Conservation (phyloP, 306 rosid genomes). For the Ammopiptanthus mongolicus region DNA sequence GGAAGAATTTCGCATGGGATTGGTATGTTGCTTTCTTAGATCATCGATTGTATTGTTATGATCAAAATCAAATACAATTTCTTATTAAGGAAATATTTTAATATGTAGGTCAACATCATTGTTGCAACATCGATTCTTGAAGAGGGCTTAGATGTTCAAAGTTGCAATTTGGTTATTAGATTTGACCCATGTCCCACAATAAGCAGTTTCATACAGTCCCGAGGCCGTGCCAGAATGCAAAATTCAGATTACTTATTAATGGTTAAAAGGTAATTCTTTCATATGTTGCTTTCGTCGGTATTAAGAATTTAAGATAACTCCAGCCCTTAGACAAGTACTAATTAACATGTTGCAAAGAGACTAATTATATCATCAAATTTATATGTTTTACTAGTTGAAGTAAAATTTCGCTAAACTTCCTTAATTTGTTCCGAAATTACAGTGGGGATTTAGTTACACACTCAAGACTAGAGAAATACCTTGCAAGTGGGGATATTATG, state of each 20-base stretch:
- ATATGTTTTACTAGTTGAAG: not conserved
- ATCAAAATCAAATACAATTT: not conserved
- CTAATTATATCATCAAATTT: not conserved
- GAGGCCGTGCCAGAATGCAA: conserved; percentile 86
- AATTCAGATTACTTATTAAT: conserved; percentile 74
- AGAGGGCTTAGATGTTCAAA: conserved; percentile 89
- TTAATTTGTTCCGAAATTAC: conserved; percentile 23
- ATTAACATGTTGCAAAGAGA: not conserved
- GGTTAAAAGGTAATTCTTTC: conserved; percentile 54
- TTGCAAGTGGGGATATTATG: conserved; percentile 62
- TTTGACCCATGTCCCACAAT: conserved; percentile 85
- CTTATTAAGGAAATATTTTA: conserved; percentile 5
- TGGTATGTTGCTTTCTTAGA: conserved; percentile 39
- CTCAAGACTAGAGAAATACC: conserved; percentile 62
- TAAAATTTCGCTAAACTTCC: not conserved
- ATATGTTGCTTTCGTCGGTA: not conserved
- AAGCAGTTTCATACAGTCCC: conserved; percentile 85
- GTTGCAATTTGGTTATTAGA: conserved; percentile 82
- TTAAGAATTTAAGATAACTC: not conserved
- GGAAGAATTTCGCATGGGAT: conserved; percentile 76
- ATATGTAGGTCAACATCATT: conserved; percentile 68
- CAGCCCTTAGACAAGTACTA: not conserved
- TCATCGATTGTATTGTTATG: not conserved
- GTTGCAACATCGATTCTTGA: conserved; percentile 98
- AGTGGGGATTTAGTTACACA: conserved; percentile 64